Base-by-base conservation (phyloP, 768 basidiomycete genomes). In the Leccinum subgranulosum region DNA sequence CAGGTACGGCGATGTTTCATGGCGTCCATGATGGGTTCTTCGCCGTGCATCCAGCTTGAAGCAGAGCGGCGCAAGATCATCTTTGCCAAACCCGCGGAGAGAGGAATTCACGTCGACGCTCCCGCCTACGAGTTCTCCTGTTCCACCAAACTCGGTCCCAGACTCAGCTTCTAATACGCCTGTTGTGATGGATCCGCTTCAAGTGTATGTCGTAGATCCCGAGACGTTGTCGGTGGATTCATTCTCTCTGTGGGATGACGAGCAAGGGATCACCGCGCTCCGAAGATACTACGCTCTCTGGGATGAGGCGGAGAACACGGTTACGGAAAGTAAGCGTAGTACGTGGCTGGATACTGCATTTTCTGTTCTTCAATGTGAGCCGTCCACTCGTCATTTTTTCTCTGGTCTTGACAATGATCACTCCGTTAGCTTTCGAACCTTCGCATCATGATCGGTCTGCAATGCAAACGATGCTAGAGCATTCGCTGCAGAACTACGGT, bases 391-490 rank as follows among this genome's bases (percentile, higher is more conserved):
- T 10, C 4, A 19, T 5, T 49, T 15, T 28, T 27, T n/a, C 14
- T 10, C 41, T 47, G 15, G 25, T 17, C 27, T 60, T 64, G 46
- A 61, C 33, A 21, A 23, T 14, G 33, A 15, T 15, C 33, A 15
- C 34, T 43, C 34, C 5, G 55, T n/a, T 60, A 90, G 89, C 87
- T 2, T 92, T 91, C 70, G 73, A 85, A 48, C 89, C 88, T 28
- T 90, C 89, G 4, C 70, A 72, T 3, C 78, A 88, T 61, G 82
- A n/a, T n/a, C n/a, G 81, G 4, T 75, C 78, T 6, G 85, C 80
- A 8, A 91, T 92, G 85, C 81, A 82, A 61, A 88, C 88, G 0
- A 73, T 92, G 55, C 75, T 92, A 1, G 81, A 88, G 51, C 83
- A 90, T 51, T 92, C 89, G 1, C 74, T 88, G 33, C 79, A 88